phyloP scores from a whole-genome alignment of 2,329 filamentous ascomycete species.

The Penicillium sp. region DNA sequence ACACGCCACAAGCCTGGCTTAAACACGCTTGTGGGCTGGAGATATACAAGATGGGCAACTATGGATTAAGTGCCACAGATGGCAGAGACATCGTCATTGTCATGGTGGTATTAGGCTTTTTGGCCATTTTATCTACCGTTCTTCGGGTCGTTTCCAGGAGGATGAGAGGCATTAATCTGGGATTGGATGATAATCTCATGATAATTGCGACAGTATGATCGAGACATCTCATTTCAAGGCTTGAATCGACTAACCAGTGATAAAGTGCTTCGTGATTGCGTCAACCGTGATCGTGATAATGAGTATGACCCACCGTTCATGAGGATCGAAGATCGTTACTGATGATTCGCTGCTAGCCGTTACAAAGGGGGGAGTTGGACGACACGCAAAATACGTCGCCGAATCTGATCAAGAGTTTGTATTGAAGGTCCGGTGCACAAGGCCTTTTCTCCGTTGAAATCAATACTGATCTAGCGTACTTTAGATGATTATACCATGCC shows the following conservation, averaged over 20 bases:
- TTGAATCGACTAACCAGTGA: neutral
- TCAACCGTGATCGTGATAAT: conserved; percentile 3
- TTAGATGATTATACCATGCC: neutral
- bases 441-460: neutral
- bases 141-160: neutral
- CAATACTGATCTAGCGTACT: neutral
- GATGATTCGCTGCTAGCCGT: neutral
- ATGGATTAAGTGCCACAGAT: neutral
- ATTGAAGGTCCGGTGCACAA: neutral
- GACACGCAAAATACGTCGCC: neutral
- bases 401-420: neutral
- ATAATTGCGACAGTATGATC: neutral
- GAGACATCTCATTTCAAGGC: neutral
- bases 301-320: neutral
- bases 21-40: too few relatives aligned
- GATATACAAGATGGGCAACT: neutral
- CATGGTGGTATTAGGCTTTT: neutral
- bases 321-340: neutral
- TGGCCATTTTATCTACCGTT: neutral
- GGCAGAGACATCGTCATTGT: conserved; percentile 3
- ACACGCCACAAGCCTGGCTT: too few relatives aligned
- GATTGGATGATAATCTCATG: conserved; percentile 4
- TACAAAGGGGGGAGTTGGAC: conserved; percentile 1
- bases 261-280: neutral
- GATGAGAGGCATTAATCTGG: neutral